A percentile compares a stretch with the other conserved stretches of the same genome.
These are phyloP conservation scores for Neostapfia colusana DNA, from an alignment of 176 grass and related monocot genomes.

Conservation along the genomic window DNA sequence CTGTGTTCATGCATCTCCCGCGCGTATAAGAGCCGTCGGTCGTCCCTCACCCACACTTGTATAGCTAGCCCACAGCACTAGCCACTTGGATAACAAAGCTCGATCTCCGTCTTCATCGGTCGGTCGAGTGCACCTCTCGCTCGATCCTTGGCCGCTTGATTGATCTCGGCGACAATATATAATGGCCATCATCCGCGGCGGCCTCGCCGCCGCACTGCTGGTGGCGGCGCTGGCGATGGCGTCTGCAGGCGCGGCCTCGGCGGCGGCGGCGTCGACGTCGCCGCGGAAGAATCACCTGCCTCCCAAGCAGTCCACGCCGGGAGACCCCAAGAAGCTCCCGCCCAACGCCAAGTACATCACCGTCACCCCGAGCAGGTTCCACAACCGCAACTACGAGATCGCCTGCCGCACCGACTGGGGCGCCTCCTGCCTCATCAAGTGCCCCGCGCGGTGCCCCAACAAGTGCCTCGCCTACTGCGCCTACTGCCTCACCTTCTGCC, in stretches of 20 bases:
- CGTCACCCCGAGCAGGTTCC: background rate
- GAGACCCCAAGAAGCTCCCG: background rate
- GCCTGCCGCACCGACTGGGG: conserved; percentile 15
- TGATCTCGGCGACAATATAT: background rate
- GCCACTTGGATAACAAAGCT: background rate
- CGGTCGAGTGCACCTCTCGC: background rate
- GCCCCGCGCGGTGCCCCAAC: conserved; percentile 25
- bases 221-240: background rate
- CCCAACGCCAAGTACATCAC: background rate
- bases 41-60: background rate
- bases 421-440: conserved; percentile 31
- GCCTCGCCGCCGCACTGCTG: background rate
- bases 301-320: background rate
- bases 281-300: background rate
- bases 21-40: background rate
- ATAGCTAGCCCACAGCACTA: background rate
- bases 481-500: conserved; percentile 37
- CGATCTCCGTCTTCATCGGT: background rate
- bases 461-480: conserved; percentile 39
- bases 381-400: conserved; percentile 22
- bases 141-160: background rate
- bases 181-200: background rate
- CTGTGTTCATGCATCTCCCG: background rate
- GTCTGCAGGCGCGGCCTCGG: background rate
- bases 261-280: background rate